A percentile compares a stretch with the other conserved stretches of the same genome.
Conservation (phyloP, 1,139 yeast species). For the Candida sanyaensis region DNA sequence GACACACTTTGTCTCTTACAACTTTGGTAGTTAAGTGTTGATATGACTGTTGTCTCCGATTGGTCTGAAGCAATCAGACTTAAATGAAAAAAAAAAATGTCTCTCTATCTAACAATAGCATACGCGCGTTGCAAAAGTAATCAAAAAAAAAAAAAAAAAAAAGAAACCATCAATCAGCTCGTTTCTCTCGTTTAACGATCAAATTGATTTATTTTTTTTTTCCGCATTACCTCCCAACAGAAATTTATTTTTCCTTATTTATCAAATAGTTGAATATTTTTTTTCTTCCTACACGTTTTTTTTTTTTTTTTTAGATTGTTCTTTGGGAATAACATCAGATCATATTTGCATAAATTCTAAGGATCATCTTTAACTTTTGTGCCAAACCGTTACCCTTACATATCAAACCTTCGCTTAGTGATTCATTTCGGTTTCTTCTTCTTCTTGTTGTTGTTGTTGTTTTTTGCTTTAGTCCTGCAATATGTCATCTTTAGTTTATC, state of each 20-base stretch:
- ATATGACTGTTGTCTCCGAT: no score
- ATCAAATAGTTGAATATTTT: no score
- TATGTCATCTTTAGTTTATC: constrained; percentile 26
- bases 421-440: not conserved
- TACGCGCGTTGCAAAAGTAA: not conserved
- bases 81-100: not conserved
- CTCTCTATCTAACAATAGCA: no score
- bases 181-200: not conserved
- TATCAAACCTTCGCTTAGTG: not conserved
- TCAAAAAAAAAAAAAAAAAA: not conserved
- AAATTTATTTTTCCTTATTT: not conserved
- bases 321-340: no score
- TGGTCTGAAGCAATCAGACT: no score
- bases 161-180: not conserved
- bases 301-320: no score
- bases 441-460: not conserved
- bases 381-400: no score
- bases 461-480: not conserved
- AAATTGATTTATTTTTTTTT: not conserved
- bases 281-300: no score
- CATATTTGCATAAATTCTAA: no score
- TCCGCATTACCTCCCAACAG: not conserved
- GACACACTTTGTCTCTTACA: no score
- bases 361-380: no score
- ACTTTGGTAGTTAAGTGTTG: no score